phyloP scores from a whole-genome alignment of 2,329 filamentous ascomycete species.

The Phialocephala subalpina region DNA sequence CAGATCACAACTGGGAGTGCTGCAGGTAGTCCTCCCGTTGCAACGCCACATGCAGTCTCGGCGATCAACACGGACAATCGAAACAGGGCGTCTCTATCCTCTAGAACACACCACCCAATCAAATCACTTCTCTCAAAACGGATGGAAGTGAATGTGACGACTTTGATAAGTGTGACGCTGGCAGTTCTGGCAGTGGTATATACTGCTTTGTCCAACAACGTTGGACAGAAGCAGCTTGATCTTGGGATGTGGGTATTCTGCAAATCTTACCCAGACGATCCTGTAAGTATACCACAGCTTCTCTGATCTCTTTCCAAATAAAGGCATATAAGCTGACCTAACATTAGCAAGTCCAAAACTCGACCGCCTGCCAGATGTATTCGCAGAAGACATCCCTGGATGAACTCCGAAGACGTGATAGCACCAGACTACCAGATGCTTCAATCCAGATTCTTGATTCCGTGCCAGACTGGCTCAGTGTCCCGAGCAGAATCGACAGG shows the following conservation, averaged over 20 bases:
- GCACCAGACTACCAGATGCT: background rate
- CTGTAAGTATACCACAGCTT: background rate
- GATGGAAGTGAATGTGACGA: background rate
- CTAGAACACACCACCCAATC: background rate
- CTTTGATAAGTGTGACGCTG: background rate
- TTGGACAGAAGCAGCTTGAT: slow-evolving; percentile 2
- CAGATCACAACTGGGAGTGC: background rate
- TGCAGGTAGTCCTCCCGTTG: background rate
- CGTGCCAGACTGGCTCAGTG: background rate
- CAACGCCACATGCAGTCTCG: background rate
- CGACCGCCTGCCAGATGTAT: background rate
- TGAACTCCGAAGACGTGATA: background rate
- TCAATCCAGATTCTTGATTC: background rate
- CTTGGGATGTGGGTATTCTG: background rate
- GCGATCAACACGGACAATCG: background rate
- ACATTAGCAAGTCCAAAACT: slow-evolving; percentile 1
- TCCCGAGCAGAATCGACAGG: background rate
- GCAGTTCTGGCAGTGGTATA: background rate
- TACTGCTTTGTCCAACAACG: background rate
- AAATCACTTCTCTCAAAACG: background rate
- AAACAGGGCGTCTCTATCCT: background rate
- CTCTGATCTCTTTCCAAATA: background rate
- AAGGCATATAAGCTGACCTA: background rate
- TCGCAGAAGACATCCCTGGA: background rate
- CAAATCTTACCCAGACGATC: background rate